These are phyloP conservation scores for Neurospora africana DNA, from an alignment of 495 filamentous ascomycete species.

Conservation along the genomic window DNA sequence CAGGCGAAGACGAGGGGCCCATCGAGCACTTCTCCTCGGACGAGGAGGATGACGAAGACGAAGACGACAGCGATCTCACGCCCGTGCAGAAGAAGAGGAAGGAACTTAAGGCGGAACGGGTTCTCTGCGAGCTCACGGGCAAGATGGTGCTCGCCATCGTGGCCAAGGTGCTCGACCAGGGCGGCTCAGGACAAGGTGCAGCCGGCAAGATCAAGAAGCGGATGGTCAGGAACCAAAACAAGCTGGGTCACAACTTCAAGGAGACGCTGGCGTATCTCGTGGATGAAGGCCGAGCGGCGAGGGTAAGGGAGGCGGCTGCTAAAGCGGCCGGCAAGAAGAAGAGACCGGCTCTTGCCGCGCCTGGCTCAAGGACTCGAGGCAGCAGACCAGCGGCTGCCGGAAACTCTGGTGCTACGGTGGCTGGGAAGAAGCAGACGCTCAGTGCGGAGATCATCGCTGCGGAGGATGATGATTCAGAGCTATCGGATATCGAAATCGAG, in stretches of 20 bases:
- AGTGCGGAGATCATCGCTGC: constrained; percentile 38
- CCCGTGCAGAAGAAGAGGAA: constrained; percentile 45
- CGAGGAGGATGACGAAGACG: constrained; percentile 46
- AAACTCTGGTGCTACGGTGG: background rate
- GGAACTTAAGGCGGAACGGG: constrained; percentile 64
- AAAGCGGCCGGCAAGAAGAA: constrained; percentile 23
- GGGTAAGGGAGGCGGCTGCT: constrained; percentile 2
- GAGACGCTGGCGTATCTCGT: constrained; percentile 69
- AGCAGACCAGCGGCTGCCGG: background rate
- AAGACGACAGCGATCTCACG: constrained; percentile 44
- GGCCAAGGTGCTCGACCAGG: constrained; percentile 59
- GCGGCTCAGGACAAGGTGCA: constrained; percentile 27
- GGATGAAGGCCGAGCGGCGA: constrained; percentile 36
- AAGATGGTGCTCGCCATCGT: constrained; percentile 72
- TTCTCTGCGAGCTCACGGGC: constrained; percentile 71
- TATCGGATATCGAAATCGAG: constrained; percentile 40
- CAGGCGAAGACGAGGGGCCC: constrained; percentile 57
- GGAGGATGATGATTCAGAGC: constrained; percentile 39
- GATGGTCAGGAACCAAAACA: constrained; percentile 54
- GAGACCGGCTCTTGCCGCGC: constrained; percentile 25
- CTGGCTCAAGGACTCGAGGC: constrained; percentile 4
- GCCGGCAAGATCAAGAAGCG: constrained; percentile 52
- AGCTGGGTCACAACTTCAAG: constrained; percentile 63
- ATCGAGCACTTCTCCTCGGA: constrained; percentile 38
- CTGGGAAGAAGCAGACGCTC: constrained; percentile 25